phyloP scores from a whole-genome alignment of 495 filamentous ascomycete genomes.

The Penicillium crystallinum region DNA sequence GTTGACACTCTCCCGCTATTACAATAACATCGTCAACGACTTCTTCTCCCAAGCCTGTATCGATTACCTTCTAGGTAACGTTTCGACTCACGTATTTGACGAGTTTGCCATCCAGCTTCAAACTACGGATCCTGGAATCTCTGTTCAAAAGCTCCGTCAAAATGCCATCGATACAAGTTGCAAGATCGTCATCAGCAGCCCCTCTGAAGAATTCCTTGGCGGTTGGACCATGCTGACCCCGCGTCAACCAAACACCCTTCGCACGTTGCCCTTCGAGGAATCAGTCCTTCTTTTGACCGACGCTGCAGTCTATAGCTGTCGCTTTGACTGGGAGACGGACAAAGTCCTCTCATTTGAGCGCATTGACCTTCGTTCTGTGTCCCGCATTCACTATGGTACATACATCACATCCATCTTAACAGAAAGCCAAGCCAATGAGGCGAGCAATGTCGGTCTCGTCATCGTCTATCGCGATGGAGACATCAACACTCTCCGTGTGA shows the following conservation, averaged over 20 bases:
- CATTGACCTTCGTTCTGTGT: slow-evolving; percentile 69
- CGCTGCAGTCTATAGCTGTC: slow-evolving; percentile 74
- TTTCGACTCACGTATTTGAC: slow-evolving; percentile 72
- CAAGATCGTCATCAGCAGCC: slow-evolving; percentile 79
- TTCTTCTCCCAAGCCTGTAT: slow-evolving; percentile 93
- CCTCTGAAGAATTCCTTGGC: slow-evolving; percentile 72
- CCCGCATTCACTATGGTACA: slow-evolving; percentile 66
- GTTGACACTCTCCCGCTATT: slow-evolving; percentile 65
- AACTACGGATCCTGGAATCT: slow-evolving; percentile 80
- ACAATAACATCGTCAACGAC: slow-evolving; percentile 86
- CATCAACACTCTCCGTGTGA: slow-evolving; percentile 64
- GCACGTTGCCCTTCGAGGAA: slow-evolving; percentile 72
- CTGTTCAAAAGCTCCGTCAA: slow-evolving; percentile 73
- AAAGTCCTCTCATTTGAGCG: slow-evolving; percentile 87
- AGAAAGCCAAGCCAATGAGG: slow-evolving; percentile 64
- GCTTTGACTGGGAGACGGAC: slow-evolving; percentile 88
- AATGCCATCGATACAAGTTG: slow-evolving; percentile 82
- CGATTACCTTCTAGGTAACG: slow-evolving; percentile 89
- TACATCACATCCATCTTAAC: slow-evolving; percentile 88
- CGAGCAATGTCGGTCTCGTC: slow-evolving; percentile 75
- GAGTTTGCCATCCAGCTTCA: slow-evolving; percentile 90
- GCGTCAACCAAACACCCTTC: slow-evolving; percentile 57
- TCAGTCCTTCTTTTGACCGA: slow-evolving; percentile 82
- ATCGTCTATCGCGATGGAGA: slow-evolving; percentile 67
- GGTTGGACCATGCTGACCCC: slow-evolving; percentile 80